Percentiles rank a stretch among this genome's conserved stretches.
Conservation (phyloP, 768 basidiomycete species). For the Boletus sp. region DNA sequence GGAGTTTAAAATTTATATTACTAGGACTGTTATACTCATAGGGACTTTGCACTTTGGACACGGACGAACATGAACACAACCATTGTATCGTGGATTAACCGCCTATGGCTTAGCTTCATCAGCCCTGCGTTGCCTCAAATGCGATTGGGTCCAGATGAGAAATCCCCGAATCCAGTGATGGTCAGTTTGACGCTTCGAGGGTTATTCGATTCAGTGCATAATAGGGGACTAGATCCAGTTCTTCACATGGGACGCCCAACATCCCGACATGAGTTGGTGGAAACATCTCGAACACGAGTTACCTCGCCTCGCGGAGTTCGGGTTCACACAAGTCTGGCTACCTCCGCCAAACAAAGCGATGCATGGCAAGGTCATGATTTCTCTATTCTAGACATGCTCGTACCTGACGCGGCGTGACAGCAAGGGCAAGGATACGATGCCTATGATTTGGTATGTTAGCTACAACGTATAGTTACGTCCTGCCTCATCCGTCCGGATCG, state of each 20-base stretch:
- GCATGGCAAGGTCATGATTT: constrained; percentile 40
- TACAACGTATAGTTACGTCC: background rate
- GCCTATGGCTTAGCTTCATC: constrained; percentile 19
- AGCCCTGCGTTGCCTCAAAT: constrained; percentile 54
- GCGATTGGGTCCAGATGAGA: constrained; percentile 54
- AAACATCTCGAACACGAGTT: constrained; percentile 65
- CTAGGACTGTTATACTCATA: background rate
- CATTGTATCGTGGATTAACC: constrained; percentile 22
- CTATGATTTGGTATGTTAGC: constrained; percentile 68
- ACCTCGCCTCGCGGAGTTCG: constrained; percentile 60
- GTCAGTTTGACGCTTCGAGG: constrained; percentile 36
- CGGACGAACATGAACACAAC: constrained; percentile 11
- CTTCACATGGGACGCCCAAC: constrained; percentile 75
- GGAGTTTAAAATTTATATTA: constrained; percentile 24
- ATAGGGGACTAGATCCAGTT: constrained; percentile 60
- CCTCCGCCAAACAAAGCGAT: constrained; percentile 84
- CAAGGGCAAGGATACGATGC: constrained; percentile 80
- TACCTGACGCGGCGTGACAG: constrained; percentile 37
- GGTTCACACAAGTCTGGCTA: constrained; percentile 80
- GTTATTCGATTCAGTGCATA: background rate
- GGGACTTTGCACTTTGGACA: background rate
- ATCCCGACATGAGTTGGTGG: constrained; percentile 75
- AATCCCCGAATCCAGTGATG: constrained; percentile 62
- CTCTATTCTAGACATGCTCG: background rate
- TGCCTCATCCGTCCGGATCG: background rate